phyloP scores from a whole-genome alignment of 352 stramenopile genomes.

The Globisporangium irregulare region DNA sequence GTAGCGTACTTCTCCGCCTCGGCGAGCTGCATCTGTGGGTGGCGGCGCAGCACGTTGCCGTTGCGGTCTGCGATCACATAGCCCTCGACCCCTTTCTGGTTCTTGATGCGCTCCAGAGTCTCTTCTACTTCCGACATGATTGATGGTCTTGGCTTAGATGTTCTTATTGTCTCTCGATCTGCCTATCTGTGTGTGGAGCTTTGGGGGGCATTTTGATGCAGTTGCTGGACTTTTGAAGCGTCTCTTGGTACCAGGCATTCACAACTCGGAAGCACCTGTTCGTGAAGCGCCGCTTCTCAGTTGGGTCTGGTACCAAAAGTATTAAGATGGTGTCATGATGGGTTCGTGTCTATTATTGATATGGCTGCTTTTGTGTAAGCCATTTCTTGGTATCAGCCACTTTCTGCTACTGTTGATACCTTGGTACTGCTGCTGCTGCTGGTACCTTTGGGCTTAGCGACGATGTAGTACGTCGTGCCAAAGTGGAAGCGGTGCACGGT shows the following conservation, averaged over 20 bases:
- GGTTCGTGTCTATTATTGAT: slow-evolving; percentile 1
- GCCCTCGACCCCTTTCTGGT: slow-evolving; percentile 92
- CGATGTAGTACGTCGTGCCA: slow-evolving; percentile 92
- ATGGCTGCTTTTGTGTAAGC: not conserved
- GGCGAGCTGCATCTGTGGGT: slow-evolving; percentile 88
- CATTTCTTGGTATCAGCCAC: not conserved
- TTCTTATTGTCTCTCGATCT: not conserved
- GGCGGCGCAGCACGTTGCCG: slow-evolving; percentile 86
- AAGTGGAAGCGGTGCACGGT: slow-evolving; percentile 92
- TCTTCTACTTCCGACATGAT: slow-evolving; percentile 92
- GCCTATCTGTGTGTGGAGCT: not conserved
- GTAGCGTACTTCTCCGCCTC: slow-evolving; percentile 90
- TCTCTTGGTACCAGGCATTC: not conserved
- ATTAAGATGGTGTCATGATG: not conserved
- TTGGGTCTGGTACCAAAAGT: not conserved
- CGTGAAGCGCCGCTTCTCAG: not conserved
- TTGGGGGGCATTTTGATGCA: not conserved
- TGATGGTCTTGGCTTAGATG: not conserved
- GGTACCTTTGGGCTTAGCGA: slow-evolving; percentile 40
- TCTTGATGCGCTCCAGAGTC: slow-evolving; percentile 94
- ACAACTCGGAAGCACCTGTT: not conserved
- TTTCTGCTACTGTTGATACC: not conserved
- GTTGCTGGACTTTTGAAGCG: not conserved
- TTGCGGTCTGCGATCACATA: slow-evolving; percentile 94
- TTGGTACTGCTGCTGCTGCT: too few species aligned